Conservation (phyloP, 352 stramenopile species). For the Phytophthora pini region DNA sequence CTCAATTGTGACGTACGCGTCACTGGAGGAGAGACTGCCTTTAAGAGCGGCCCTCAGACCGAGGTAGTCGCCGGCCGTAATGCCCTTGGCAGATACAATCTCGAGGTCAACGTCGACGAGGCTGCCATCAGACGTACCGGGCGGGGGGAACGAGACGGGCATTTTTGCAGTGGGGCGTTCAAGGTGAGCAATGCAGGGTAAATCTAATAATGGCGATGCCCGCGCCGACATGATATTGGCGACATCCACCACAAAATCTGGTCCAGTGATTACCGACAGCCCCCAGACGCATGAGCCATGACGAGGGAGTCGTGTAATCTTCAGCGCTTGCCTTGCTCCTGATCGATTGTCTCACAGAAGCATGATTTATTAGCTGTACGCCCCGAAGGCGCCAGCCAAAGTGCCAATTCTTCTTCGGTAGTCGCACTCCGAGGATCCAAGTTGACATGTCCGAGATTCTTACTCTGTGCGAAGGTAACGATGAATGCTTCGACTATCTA, state of each 20-base stretch:
- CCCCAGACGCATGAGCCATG: neutral
- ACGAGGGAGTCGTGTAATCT: slow-evolving; percentile 12
- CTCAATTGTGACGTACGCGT: slow-evolving; percentile 39
- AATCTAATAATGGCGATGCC: slow-evolving; percentile 8
- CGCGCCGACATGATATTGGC: slow-evolving; percentile 2
- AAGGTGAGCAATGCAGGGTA: neutral
- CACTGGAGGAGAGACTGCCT: slow-evolving; percentile 36
- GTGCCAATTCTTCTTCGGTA: no score
- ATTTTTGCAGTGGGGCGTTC: neutral
- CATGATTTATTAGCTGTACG: slow-evolving; percentile 9
- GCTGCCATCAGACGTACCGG: slow-evolving; percentile 3
- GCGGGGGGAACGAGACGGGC: slow-evolving; percentile 11
- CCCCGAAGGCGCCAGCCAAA: no score
- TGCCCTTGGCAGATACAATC: slow-evolving; percentile 42
- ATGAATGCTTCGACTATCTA: no score
- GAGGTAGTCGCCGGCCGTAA: slow-evolving; percentile 34
- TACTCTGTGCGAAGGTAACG: neutral
- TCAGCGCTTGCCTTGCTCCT: neutral
- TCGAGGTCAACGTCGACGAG: slow-evolving; percentile 39
- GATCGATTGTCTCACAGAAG: slow-evolving; percentile 11
- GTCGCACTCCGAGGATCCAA: no score
- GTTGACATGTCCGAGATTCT: no score
- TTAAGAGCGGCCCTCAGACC: slow-evolving; percentile 22
- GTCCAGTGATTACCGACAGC: slow-evolving; percentile 22
- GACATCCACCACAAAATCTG: slow-evolving; percentile 9